Base-by-base conservation (phyloP, 768 basidiomycete species). In the Amanita thiersii region DNA sequence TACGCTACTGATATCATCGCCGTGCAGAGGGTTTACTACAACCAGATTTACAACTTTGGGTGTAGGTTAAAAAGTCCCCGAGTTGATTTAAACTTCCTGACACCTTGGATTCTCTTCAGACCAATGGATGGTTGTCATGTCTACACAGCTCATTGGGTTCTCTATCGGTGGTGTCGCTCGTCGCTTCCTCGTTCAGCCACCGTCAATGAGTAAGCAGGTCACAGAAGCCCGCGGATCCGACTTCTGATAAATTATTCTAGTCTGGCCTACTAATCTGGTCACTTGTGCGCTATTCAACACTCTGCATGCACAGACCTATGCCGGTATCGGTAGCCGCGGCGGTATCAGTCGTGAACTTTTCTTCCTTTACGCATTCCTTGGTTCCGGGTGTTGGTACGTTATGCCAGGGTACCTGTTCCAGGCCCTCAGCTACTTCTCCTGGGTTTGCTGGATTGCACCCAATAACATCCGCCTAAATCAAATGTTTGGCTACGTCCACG, bases 251-350 rank as follows among this genome's bases (percentile, higher is more conserved):
- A 20, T 59, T 2, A 59, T 57, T 23, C 60, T 65, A 83, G 82
- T 88, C 56, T 89, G 86, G 86, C 86, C 86, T 0, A 60, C 66
- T 15, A 80, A 83, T 45, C 70, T 89, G 15, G 82, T 87, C 30
- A 77, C 72, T 10, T 86, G 86, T 51, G 81, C 69, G 0, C 61
- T 75, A 11, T 87, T 90, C 66, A 90, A 89, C 57, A 89, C 86
- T 1, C 69, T 90, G 0, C 87, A 90, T 58, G 75, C 79, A 0
- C 76, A 82, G 51, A 61, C 66, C 35, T 85, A 85, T 45, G 69
- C 78, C 19, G 86, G 86, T 43, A 70, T 72, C 12, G 79, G 82
- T 10, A 68, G 59, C 20, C 69, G 73, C 28, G 77, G 75, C 2
- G 85, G 85, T 47, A 62, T 89, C 32, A 77, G 73, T 47, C 77